Conservation (phyloP, 352 stramenopile genomes). For the Phytophthora lateralis region DNA sequence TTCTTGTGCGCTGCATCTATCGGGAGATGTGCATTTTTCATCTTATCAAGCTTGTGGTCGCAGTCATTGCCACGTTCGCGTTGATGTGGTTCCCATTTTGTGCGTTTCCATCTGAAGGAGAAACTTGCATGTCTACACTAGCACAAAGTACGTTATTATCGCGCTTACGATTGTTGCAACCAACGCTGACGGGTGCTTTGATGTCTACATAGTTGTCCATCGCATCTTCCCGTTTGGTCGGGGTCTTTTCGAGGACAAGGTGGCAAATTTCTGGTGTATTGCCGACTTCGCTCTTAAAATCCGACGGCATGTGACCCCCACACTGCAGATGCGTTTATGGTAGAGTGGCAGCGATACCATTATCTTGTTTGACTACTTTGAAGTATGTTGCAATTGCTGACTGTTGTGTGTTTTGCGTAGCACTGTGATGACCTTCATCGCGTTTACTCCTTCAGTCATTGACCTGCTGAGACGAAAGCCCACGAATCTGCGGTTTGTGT, state of each 20-base stretch:
- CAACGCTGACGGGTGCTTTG: slow-evolving; percentile 1
- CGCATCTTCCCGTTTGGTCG: slow-evolving; percentile 96
- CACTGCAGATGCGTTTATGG: slow-evolving; percentile 78
- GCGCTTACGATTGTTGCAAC: neutral
- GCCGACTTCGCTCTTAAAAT: slow-evolving; percentile 86
- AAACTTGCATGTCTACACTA: slow-evolving; percentile 65
- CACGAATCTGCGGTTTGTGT: slow-evolving; percentile 77
- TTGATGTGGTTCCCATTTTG: slow-evolving; percentile 93
- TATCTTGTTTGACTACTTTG: neutral
- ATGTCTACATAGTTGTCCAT: slow-evolving; percentile 79
- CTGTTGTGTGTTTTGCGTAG: slow-evolving; percentile 34
- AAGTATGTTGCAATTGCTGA: slow-evolving; percentile 6
- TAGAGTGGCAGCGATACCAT: slow-evolving; percentile 20
- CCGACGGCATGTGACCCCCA: slow-evolving; percentile 47
- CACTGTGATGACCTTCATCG: slow-evolving; percentile 78
- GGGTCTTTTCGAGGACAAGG: slow-evolving; percentile 98
- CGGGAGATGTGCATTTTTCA: slow-evolving; percentile 54
- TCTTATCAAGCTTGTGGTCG: slow-evolving; percentile 75
- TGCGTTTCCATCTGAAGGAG: slow-evolving; percentile 39
- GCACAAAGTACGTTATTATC: slow-evolving; percentile 57
- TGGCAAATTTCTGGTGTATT: slow-evolving; percentile 97
- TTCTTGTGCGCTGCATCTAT: slow-evolving; percentile 91
- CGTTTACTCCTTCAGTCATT: slow-evolving; percentile 87
- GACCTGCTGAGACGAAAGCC: slow-evolving; percentile 72
- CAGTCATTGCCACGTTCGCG: slow-evolving; percentile 90